Percentiles rank a stretch among this genome's conserved stretches.
These are phyloP conservation scores for Saccharomyces pastorianus DNA, from an alignment of 1,139 yeast species.

Conservation along the genomic window DNA sequence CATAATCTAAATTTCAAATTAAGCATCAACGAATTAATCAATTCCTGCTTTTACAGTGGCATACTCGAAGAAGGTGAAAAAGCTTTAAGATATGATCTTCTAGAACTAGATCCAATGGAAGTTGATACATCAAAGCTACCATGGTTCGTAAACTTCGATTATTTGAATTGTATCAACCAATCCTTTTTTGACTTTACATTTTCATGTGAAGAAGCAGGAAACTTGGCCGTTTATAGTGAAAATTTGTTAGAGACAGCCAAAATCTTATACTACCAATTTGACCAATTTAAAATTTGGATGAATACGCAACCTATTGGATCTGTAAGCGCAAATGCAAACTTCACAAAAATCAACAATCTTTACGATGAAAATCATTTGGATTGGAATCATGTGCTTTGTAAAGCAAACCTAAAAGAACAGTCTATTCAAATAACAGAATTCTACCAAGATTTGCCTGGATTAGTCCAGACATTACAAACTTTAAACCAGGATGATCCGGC, in stretches of 20 bases:
- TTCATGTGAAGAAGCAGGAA: conserved; percentile 6
- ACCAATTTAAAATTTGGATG: conserved; percentile 32
- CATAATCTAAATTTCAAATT: conserved; percentile 27
- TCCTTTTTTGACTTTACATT: conserved; percentile 27
- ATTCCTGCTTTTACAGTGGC: conserved; percentile 37
- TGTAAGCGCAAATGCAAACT: conserved; percentile 6
- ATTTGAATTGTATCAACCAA: conserved; percentile 24
- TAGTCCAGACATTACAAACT: conserved; percentile 56
- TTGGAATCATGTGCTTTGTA: conserved; percentile 50
- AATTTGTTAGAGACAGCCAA: conserved; percentile 29
- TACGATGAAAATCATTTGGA: conserved; percentile 31
- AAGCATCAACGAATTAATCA: conserved; percentile 33
- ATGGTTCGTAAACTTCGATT: conserved; percentile 31
- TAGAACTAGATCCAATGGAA: conserved; percentile 24
- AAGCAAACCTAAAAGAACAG: conserved; percentile 40
- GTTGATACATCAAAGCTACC: conserved; percentile 24
- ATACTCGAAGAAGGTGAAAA: conserved; percentile 39
- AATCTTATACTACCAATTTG: conserved; percentile 31
- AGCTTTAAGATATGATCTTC: conserved; percentile 29
- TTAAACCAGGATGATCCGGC: conserved; percentile 37
- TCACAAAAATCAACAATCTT: conserved; percentile 10
- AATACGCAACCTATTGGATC: conserved; percentile 10
- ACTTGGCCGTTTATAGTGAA: conserved; percentile 3
- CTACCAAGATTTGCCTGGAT: conserved; percentile 56
- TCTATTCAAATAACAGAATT: conserved; percentile 62